phyloP scores from a whole-genome alignment of 1,139 yeast species.

The Sugiyamaella grinbergsii region DNA sequence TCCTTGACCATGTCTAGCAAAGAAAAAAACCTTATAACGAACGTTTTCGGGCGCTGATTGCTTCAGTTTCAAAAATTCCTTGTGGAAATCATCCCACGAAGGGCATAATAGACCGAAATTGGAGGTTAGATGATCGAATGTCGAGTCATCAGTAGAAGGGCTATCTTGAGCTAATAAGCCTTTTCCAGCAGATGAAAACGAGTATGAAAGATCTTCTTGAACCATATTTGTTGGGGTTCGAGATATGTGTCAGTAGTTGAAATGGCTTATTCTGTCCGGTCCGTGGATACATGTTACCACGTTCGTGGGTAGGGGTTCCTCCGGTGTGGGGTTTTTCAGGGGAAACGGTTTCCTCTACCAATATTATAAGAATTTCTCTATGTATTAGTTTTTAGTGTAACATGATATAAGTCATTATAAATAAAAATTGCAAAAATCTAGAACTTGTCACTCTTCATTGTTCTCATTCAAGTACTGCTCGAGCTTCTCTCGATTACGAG shows the following conservation, averaged over 20 bases:
- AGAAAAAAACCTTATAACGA: slow-evolving; percentile 56
- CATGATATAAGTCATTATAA: not conserved
- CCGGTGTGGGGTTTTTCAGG: slow-evolving; percentile 4
- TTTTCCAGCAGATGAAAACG: slow-evolving; percentile 23
- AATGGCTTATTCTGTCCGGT: no score
- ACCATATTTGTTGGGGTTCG: slow-evolving; percentile 7
- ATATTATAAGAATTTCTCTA: no score
- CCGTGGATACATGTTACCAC: not conserved
- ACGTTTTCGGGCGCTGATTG: slow-evolving; percentile 42
- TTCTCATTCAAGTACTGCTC: slow-evolving; percentile 5
- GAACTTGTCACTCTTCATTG: not conserved
- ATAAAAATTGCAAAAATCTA: not conserved
- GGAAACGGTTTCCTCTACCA: no score
- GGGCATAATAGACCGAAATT: slow-evolving; percentile 52
- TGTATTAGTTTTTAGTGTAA: no score
- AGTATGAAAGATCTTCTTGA: slow-evolving; percentile 5
- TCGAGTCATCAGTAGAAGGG: slow-evolving; percentile 49
- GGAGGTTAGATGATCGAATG: slow-evolving; percentile 50
- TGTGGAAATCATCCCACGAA: slow-evolving; percentile 52
- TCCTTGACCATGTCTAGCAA: slow-evolving; percentile 82
- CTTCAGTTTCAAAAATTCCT: slow-evolving; percentile 47
- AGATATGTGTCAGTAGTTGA: slow-evolving; percentile 5
- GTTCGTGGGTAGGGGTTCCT: slow-evolving; percentile 3
- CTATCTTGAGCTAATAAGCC: slow-evolving; percentile 60
- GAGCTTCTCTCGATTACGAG: slow-evolving; percentile 24